phyloP scores from a whole-genome alignment of 140 eudicot genomes.

The Senecio squalidus region DNA sequence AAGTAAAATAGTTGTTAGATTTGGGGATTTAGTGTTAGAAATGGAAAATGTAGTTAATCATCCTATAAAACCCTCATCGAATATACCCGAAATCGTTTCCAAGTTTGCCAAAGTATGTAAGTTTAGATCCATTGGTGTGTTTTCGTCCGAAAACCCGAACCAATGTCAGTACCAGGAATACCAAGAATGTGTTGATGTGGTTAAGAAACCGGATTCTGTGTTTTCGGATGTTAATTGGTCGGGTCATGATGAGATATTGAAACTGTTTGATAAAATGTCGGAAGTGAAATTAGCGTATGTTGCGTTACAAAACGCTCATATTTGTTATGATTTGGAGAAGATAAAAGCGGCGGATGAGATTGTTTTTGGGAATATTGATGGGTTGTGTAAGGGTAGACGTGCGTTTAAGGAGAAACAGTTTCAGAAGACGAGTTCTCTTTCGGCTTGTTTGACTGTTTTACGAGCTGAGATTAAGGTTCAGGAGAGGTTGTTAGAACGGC shows the following conservation, averaged over 20 bases:
- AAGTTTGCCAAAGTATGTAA: constrained; percentile 51
- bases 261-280: constrained; percentile 44
- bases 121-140: constrained; percentile 63
- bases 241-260: constrained; percentile 47
- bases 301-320: constrained; percentile 68
- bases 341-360: constrained; percentile 51
- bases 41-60: constrained; percentile 36
- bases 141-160: constrained; percentile 43
- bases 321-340: constrained; percentile 49
- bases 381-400: constrained; percentile 44
- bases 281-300: constrained; percentile 64
- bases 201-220: constrained; percentile 21
- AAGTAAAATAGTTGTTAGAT: constrained; percentile 12
- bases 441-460: constrained; percentile 41
- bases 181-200: constrained; percentile 25
- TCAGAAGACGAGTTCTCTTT: constrained; percentile 31
- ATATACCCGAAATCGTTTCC: constrained; percentile 45
- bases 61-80: constrained; percentile 34
- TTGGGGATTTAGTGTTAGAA: constrained; percentile 16
- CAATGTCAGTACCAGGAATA: constrained; percentile 11
- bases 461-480: constrained; percentile 46
- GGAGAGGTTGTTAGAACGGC: constrained; percentile 38
- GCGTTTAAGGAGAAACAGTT: constrained; percentile 49
- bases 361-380: constrained; percentile 40
- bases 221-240: constrained; percentile 24